Evolutionary conservation across 139 green algal genomes (phyloP).

Genomic region (Chlorella sp.): DNA sequence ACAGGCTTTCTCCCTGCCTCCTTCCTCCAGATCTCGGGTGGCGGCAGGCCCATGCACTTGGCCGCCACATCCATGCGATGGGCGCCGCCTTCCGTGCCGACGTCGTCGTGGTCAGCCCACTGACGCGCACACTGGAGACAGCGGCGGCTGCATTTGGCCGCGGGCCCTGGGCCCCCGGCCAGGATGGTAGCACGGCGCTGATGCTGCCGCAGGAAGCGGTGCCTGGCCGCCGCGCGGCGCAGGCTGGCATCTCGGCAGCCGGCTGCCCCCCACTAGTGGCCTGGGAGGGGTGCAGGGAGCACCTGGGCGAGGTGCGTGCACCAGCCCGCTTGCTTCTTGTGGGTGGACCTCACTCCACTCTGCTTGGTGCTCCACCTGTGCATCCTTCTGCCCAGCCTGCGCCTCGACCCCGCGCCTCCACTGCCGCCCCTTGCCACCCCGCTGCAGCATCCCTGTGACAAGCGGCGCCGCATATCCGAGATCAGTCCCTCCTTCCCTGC

Average conservation of each 20-base stretch:
- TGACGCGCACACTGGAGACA: conserved; percentile 48
- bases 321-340: no score
- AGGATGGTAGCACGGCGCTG: no score
- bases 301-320: no score
- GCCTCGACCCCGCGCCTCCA: no score
- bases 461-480: conserved; percentile 18
- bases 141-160: conserved; percentile 46
- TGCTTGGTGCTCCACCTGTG: no score
- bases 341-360: no score
- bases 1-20: no score
- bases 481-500: conserved; percentile 36
- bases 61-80: conserved; percentile 24
- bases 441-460: conserved; percentile 37
- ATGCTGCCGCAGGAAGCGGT: conserved; percentile 24
- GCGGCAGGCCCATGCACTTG: conserved; percentile 37
- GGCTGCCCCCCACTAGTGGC: conserved; percentile 54
- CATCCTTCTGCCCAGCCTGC: no score
- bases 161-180: no score
- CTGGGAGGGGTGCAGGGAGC: conserved; percentile 49
- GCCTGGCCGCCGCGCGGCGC: conserved; percentile 7
- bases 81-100: conserved; percentile 27
- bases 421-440: no score
- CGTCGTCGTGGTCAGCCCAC: conserved; percentile 33
- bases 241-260: conserved; percentile 35
- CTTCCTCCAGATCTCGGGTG: background rate